Evolutionary conservation across 257 asterid species (phyloP).

Genomic region (Solanum bulbocastanum): DNA sequence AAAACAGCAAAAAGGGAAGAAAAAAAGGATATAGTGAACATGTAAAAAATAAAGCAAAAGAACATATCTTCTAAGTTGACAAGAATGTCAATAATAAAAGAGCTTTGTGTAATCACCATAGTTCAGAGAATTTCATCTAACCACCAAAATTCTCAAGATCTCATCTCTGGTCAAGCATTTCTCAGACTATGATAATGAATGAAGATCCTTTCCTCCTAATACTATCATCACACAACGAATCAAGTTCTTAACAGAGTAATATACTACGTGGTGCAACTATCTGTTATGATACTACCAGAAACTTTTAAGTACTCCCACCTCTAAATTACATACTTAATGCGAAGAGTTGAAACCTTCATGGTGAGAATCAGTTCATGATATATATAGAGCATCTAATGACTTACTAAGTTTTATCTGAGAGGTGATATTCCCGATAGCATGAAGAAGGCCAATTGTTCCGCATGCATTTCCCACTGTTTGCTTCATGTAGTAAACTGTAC

Average conservation of each 20-base stretch:
- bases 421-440: conserved; percentile 84
- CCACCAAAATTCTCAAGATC: not conserved
- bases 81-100: not conserved
- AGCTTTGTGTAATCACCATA: not conserved
- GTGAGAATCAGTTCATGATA: not conserved
- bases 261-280: not conserved
- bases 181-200: not conserved
- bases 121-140: not conserved
- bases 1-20: not conserved
- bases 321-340: not conserved
- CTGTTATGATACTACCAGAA: not conserved
- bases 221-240: not conserved
- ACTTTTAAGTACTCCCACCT: not conserved
- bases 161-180: not conserved
- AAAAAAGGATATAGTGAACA: not conserved
- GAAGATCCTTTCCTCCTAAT: not conserved
- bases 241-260: not conserved
- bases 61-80: not conserved
- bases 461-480: conserved; percentile 99
- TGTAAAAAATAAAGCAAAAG: not conserved
- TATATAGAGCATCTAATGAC: conserved; percentile 6
- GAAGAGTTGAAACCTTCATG: not conserved
- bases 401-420: conserved; percentile 82
- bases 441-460: conserved; percentile 95
- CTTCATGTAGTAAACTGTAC: conserved; percentile 78